Evolutionary conservation across 805 yeast species (phyloP).

Genomic region (Babjeviella inositovora): DNA sequence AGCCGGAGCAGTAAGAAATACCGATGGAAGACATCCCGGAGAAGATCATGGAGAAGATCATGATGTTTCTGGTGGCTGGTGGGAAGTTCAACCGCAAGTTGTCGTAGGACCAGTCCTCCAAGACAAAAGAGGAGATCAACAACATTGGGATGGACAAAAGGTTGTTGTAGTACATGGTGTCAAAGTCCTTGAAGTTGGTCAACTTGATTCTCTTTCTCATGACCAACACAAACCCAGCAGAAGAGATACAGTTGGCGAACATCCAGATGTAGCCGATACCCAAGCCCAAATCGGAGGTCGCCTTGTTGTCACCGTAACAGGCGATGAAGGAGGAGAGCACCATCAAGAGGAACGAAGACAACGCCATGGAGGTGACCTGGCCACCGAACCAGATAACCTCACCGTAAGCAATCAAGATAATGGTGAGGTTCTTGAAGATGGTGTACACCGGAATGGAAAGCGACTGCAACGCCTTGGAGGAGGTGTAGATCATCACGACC

Average conservation of each 20-base stretch:
- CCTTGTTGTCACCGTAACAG: slow-evolving; percentile 64
- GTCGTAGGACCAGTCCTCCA: slow-evolving; percentile 87
- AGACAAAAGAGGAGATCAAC: slow-evolving; percentile 51
- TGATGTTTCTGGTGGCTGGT: slow-evolving; percentile 44
- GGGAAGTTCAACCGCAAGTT: slow-evolving; percentile 75
- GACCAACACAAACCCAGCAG: slow-evolving; percentile 84
- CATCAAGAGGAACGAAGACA: slow-evolving; percentile 81
- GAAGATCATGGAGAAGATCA: slow-evolving; percentile 70
- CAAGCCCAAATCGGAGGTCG: slow-evolving; percentile 21
- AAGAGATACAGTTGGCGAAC: slow-evolving; percentile 85
- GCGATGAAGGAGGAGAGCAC: slow-evolving; percentile 94
- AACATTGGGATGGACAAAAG: slow-evolving; percentile 84
- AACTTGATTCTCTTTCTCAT: slow-evolving; percentile 97
- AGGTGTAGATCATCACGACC: slow-evolving; percentile 90
- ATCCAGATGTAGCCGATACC: slow-evolving; percentile 91
- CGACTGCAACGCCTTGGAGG: slow-evolving; percentile 86
- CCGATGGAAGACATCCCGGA: slow-evolving; percentile 93
- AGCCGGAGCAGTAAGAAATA: slow-evolving; percentile 96
- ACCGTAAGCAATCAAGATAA: slow-evolving; percentile 93
- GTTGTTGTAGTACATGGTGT: slow-evolving; percentile 97
- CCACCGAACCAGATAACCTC: slow-evolving; percentile 98
- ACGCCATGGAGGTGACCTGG: slow-evolving; percentile 73
- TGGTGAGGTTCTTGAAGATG: slow-evolving; percentile 93
- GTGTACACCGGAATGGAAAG: slow-evolving; percentile 93
- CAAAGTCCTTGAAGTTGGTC: slow-evolving; percentile 92